Evolutionary conservation across 495 filamentous ascomycete species (phyloP).

Genomic region (Penicillium tannophilum): DNA sequence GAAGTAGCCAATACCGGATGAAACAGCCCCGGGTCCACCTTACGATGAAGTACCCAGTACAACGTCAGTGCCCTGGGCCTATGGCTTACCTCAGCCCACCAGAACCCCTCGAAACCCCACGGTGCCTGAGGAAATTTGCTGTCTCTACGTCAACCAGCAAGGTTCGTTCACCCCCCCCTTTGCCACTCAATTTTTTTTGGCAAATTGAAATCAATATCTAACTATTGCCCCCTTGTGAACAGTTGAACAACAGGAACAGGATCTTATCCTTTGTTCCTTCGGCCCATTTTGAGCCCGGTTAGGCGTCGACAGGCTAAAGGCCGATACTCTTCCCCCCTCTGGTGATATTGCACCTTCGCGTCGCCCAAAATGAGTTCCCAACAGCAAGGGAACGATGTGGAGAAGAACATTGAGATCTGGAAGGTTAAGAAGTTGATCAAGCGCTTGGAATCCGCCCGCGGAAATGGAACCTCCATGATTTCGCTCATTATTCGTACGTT

Average conservation of each 20-base stretch:
- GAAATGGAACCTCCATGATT: slow-evolving; percentile 98
- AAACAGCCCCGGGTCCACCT: neutral
- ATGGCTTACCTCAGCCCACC: slow-evolving; percentile 31
- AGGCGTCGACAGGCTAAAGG: slow-evolving; percentile 31
- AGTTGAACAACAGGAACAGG: slow-evolving; percentile 5
- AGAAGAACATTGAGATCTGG: slow-evolving; percentile 92
- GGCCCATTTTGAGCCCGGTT: slow-evolving; percentile 26
- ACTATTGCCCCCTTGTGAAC: slow-evolving; percentile 1
- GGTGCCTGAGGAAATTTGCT: slow-evolving; percentile 47
- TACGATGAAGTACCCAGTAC: neutral
- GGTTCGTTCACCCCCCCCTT: slow-evolving; percentile 15
- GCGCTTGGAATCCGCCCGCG: slow-evolving; percentile 86
- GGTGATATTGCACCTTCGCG: slow-evolving; percentile 36
- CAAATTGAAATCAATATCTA: neutral
- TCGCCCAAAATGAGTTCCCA: slow-evolving; percentile 83
- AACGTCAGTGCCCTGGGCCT: slow-evolving; percentile 17
- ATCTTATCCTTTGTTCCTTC: slow-evolving; percentile 23
- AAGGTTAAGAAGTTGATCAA: slow-evolving; percentile 98
- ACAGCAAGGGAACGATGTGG: slow-evolving; percentile 84
- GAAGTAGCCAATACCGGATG: neutral
- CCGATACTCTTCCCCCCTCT: slow-evolving; percentile 27
- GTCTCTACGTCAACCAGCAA: slow-evolving; percentile 40
- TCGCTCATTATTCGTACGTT: slow-evolving; percentile 92
- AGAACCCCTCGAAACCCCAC: slow-evolving; percentile 40
- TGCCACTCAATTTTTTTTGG: neutral